A percentile compares a stretch with the other conserved stretches of the same genome.
Conservation (phyloP, 371 early-diverging fungal species). For the Mortierella sp. region DNA sequence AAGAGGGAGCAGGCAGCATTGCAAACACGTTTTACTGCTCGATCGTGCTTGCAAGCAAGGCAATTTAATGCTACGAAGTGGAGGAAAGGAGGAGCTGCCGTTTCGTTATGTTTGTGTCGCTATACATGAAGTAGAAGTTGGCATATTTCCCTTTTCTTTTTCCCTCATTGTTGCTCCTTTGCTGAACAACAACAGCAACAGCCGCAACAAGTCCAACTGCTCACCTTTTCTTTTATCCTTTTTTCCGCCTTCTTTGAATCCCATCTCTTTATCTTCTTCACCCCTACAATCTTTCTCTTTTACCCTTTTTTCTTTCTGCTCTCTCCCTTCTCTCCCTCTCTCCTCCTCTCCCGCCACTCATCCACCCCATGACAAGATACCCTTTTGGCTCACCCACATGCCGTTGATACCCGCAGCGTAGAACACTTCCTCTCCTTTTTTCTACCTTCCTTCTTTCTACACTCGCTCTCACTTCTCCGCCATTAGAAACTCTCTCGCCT, state of each 20-base stretch:
- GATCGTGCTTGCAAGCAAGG: no score
- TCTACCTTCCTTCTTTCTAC: background rate
- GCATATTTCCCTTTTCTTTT: background rate
- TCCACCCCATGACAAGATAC: background rate
- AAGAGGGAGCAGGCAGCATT: background rate
- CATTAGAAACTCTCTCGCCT: slow-evolving; percentile 10
- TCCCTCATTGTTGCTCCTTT: no score
- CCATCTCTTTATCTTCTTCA: background rate
- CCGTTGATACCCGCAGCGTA: slow-evolving; percentile 6
- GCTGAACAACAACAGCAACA: no score
- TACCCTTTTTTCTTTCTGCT: background rate
- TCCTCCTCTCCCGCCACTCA: background rate
- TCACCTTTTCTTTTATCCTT: background rate
- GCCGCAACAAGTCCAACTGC: background rate
- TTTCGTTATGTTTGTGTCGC: no score
- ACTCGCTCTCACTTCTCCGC: background rate
- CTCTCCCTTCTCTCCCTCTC: background rate
- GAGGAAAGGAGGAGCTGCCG: no score
- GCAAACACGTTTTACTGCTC: background rate
- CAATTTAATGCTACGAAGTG: no score
- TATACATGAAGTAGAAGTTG: no score
- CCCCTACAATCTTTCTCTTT: background rate
- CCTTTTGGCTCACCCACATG: background rate
- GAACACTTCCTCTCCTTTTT: slow-evolving; percentile 8
- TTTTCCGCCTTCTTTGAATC: background rate